Base-by-base conservation (phyloP, 768 basidiomycete genomes). In the Leccinum rimulosum region DNA sequence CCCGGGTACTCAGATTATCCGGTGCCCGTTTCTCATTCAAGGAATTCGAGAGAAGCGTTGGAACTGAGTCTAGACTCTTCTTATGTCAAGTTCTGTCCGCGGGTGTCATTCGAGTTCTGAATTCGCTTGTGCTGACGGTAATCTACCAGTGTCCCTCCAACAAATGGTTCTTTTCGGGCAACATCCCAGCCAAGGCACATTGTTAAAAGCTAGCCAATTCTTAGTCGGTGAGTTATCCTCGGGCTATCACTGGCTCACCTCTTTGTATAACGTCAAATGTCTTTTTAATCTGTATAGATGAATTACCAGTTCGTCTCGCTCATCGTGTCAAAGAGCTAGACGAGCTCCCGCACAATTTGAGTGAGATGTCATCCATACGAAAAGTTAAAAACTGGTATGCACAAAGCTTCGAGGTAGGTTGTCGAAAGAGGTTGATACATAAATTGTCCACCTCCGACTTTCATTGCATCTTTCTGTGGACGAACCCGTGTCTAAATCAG, bases 351-450 rank as follows among this genome's bases (percentile, higher is more conserved):
- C 91, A 98, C 75, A 89, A 92, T 56, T 81, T 99, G 53, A 88
- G 87, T 66, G 83, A 84, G 50, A 97, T 97, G 96, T 86, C 89
- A 0, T 91, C 89, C 40, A 98, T 99, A 63, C 84, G 86, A 58
- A 95, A 91, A 70, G 92, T 99, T 60, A 95, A 95, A 78, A 89
- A 96, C 68, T 99, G 97, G 97, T 99, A 99, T 73, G 96, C 96
- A 1, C 93, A 98, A 78, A 93, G 91, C 15, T 98, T 99, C 73
- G 92, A 98, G 83, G 96, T 95, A 55, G 54, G 86, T 63, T 33
- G 31, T 45, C 17, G n/a, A 19, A 11, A 47, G 14, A 14, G 14
- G 0, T 11, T 19, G 31, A 4, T 10, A 1, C 38, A 51, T 31
- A 6, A 9, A 27, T 14, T n/a, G 17, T 35, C 15, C 35, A 17